These are phyloP conservation scores for Claviceps arundinis DNA, from an alignment of 2,329 filamentous ascomycete genomes.

Conservation along the genomic window DNA sequence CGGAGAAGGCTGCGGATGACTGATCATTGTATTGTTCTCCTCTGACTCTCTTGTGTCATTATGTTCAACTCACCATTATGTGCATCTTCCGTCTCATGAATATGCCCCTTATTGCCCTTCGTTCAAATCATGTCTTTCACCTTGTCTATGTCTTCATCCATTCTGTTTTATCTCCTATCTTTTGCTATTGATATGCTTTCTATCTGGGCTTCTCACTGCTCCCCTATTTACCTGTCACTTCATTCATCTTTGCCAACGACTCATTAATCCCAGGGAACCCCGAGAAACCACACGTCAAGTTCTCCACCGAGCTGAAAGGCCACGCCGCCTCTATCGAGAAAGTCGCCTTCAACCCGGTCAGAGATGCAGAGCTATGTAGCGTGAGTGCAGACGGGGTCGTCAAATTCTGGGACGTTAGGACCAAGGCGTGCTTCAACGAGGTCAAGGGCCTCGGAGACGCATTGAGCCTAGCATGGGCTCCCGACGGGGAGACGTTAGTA, in stretches of 20 bases:
- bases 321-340: slow-evolving; percentile 55
- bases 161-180: not conserved
- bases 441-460: slow-evolving; percentile 53
- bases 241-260: not conserved
- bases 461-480: slow-evolving; percentile 61
- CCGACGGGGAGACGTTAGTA: slow-evolving; percentile 54
- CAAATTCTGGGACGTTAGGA: slow-evolving; percentile 70
- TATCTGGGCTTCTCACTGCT: too few relatives aligned
- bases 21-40: too few relatives aligned
- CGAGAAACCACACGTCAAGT: slow-evolving; percentile 58
- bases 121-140: not conserved
- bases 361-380: slow-evolving; percentile 65
- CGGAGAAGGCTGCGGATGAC: too few relatives aligned
- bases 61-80: too few relatives aligned
- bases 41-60: too few relatives aligned
- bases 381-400: slow-evolving; percentile 61
- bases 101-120: too few relatives aligned
- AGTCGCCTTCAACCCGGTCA: slow-evolving; percentile 64
- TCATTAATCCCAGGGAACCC: slow-evolving; percentile 47
- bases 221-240: not conserved
- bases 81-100: too few relatives aligned
- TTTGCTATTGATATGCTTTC: not conserved
- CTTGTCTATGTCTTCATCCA: not conserved
- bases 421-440: slow-evolving; percentile 56
- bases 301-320: slow-evolving; percentile 63